Evolutionary conservation across 352 stramenopile species (phyloP).

Genomic region (Chrysophaeum taylorii): DNA sequence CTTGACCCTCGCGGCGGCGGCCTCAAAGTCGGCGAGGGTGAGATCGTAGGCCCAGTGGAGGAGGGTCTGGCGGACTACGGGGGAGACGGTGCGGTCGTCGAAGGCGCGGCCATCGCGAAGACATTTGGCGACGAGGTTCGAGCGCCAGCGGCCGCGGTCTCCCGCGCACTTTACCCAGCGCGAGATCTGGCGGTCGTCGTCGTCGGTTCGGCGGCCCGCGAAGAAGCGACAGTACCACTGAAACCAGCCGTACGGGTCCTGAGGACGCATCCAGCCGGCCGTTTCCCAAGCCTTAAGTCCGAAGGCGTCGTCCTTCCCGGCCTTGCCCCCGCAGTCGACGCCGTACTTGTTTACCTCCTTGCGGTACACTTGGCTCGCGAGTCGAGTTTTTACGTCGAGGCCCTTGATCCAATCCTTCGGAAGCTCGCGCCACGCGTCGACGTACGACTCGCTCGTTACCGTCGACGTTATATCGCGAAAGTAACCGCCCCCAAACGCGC

Average conservation of each 20-base stretch:
- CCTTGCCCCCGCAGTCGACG: conserved; percentile 19
- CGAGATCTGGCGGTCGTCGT: conserved; percentile 43
- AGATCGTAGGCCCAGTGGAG: conserved; percentile 60
- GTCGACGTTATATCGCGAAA: conserved; percentile 51
- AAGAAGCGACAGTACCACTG: conserved; percentile 68
- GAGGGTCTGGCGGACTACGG: conserved; percentile 59
- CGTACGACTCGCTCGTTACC: conserved; percentile 49
- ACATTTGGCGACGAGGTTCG: conserved; percentile 59
- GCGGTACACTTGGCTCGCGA: conserved; percentile 44
- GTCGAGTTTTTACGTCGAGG: conserved; percentile 32
- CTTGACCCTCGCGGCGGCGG: background rate
- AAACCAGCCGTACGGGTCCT: conserved; percentile 63
- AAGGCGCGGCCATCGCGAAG: conserved; percentile 25
- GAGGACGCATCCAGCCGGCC: conserved; percentile 50
- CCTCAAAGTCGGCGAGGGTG: conserved; percentile 23
- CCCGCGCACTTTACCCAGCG: conserved; percentile 49
- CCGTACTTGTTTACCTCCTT: conserved; percentile 45
- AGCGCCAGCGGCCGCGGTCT: conserved; percentile 47
- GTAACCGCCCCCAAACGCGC: conserved; percentile 54
- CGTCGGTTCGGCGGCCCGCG: conserved; percentile 34
- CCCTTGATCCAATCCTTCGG: conserved; percentile 45
- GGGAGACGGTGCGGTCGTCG: conserved; percentile 44
- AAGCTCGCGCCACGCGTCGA: conserved; percentile 30
- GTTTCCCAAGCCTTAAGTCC: conserved; percentile 41
- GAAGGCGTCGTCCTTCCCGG: conserved; percentile 13